Conservation (phyloP, 1,284 basidiomycete species). For the Malassezia globosa region DNA sequence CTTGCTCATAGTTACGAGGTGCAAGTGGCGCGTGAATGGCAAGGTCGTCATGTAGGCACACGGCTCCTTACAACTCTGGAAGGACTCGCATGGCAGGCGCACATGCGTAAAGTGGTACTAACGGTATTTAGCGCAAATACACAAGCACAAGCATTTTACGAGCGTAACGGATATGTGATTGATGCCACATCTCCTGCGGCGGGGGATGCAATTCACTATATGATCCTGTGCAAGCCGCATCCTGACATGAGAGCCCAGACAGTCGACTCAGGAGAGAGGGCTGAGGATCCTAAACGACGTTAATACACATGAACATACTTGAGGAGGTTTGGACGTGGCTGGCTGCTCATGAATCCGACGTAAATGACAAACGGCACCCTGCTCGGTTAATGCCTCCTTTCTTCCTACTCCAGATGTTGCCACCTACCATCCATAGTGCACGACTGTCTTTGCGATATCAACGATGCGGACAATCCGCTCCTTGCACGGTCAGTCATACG, state of each 20-base stretch:
- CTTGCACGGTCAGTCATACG: conserved; percentile 13
- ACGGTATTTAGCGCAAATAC: conserved; percentile 11
- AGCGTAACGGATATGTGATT: background rate
- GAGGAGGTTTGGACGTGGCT: conserved; percentile 41
- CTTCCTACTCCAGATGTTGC: too few relatives aligned
- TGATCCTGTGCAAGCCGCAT: conserved; percentile 10
- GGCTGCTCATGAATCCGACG: conserved; percentile 41
- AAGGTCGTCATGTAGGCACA: conserved; percentile 1
- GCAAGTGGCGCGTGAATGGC: conserved; percentile 2
- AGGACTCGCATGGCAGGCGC: conserved; percentile 2
- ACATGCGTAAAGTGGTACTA: conserved; percentile 14
- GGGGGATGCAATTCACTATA: background rate
- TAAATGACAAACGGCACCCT: conserved; percentile 46
- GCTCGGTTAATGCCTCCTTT: too few relatives aligned
- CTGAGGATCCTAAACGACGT: conserved; percentile 13
- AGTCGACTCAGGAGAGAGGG: conserved; percentile 12
- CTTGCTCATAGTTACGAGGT: conserved; percentile 15
- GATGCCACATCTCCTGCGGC: conserved; percentile 13
- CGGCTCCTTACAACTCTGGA: conserved; percentile 7
- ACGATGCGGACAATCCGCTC: conserved; percentile 40
- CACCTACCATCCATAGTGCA: conserved; percentile 43
- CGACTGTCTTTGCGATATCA: conserved; percentile 39
- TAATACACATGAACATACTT: conserved; percentile 23
- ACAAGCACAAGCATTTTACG: conserved; percentile 8
- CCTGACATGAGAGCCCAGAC: background rate